Conservation (phyloP, 768 basidiomycete genomes). For the Mycena rebaudengoi region DNA sequence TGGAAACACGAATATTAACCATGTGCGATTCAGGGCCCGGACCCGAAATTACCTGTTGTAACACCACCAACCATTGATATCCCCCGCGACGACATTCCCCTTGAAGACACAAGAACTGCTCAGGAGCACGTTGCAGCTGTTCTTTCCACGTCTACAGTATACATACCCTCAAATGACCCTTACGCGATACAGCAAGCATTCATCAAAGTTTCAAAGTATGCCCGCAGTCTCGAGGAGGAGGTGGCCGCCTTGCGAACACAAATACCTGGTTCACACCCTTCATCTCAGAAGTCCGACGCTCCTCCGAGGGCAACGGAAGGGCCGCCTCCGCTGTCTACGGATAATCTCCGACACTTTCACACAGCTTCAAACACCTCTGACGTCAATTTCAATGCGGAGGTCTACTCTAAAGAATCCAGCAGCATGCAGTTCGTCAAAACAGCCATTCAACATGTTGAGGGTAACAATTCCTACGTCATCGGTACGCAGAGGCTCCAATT, state of each 20-base stretch:
- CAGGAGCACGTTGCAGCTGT: slow-evolving; percentile 12
- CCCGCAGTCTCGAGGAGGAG: slow-evolving; percentile 15
- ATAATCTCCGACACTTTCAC: neutral
- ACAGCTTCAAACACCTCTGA: neutral
- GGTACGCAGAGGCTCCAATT: slow-evolving; percentile 22
- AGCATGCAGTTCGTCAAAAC: slow-evolving; percentile 4
- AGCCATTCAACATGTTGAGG: slow-evolving; percentile 1
- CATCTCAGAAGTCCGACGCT: neutral
- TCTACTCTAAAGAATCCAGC: slow-evolving; percentile 12
- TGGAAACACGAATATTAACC: too few species aligned
- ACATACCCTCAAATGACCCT: slow-evolving; percentile 11
- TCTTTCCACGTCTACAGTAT: slow-evolving; percentile 10
- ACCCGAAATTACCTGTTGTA: too few species aligned
- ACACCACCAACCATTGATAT: too few species aligned
- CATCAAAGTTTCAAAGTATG: slow-evolving; percentile 17
- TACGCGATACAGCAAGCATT: neutral
- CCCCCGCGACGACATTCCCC: too few species aligned
- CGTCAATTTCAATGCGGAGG: neutral
- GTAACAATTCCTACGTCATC: neutral
- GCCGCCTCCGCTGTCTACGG: neutral
- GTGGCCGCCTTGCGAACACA: neutral
- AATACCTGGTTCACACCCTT: neutral
- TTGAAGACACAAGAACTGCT: too few species aligned
- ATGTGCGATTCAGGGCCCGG: too few species aligned
- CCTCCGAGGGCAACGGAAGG: neutral